Evolutionary conservation across 805 yeast species (phyloP).

Genomic region (Monosporozyma solicola): DNA sequence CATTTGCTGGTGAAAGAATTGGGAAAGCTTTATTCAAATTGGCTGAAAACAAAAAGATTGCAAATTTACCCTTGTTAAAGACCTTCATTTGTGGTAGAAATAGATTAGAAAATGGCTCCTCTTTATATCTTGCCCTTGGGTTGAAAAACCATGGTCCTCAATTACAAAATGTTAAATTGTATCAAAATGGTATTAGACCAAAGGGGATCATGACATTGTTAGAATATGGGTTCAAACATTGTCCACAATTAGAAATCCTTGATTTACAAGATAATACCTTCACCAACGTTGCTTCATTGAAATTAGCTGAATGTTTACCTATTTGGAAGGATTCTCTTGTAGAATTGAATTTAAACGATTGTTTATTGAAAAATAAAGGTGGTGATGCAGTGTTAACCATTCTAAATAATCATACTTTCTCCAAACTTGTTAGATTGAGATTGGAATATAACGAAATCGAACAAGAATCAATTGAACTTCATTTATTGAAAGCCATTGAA

Average conservation of each 20-base stretch:
- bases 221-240: slow-evolving; percentile 57
- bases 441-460: slow-evolving; percentile 87
- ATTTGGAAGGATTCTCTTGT: slow-evolving; percentile 53
- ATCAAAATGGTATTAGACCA: slow-evolving; percentile 97
- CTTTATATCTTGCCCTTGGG: slow-evolving; percentile 75
- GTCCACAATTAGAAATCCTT: slow-evolving; percentile 52
- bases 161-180: slow-evolving; percentile 65
- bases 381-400: slow-evolving; percentile 46
- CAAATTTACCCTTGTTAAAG: slow-evolving; percentile 45
- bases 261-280: slow-evolving; percentile 96
- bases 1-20: slow-evolving; percentile 90
- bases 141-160: slow-evolving; percentile 64
- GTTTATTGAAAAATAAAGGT: slow-evolving; percentile 75
- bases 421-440: slow-evolving; percentile 48
- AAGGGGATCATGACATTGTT: slow-evolving; percentile 75
- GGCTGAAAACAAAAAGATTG: slow-evolving; percentile 50
- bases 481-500: slow-evolving; percentile 42
- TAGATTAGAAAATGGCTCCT: slow-evolving; percentile 92
- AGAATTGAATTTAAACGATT: slow-evolving; percentile 84
- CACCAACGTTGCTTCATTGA: slow-evolving; percentile 56
- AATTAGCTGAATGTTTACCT: slow-evolving; percentile 51
- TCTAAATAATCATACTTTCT: slow-evolving; percentile 34
- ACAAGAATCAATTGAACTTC: slow-evolving; percentile 48
- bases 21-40: slow-evolving; percentile 76
- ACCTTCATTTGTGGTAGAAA: slow-evolving; percentile 96